Evolutionary conservation across 441 rosid genomes (phyloP).

Genomic region (Croton laevigatus): DNA sequence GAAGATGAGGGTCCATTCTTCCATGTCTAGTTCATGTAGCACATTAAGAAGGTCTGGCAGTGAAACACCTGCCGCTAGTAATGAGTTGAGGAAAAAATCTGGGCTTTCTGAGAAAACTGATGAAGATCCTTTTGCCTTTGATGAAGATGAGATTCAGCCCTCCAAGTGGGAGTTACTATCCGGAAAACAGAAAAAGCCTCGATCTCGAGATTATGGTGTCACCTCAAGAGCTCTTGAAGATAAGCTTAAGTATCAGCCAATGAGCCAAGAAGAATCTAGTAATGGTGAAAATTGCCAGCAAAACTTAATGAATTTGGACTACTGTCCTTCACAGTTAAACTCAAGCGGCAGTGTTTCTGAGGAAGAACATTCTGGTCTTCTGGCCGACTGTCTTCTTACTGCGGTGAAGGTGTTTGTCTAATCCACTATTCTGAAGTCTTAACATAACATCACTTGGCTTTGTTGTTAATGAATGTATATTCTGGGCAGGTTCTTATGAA

Average conservation of each 20-base stretch:
- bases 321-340: constrained; percentile 33
- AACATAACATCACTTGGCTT: constrained; percentile 9
- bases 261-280: constrained; percentile 48
- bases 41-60: constrained; percentile 40
- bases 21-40: constrained; percentile 49
- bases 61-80: constrained; percentile 34
- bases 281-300: constrained; percentile 30
- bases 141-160: constrained; percentile 67
- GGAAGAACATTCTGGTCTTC: constrained; percentile 54
- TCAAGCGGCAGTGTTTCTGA: constrained; percentile 38
- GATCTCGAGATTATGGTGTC: constrained; percentile 32
- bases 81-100: constrained; percentile 39
- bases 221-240: constrained; percentile 36
- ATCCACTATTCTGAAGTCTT: neutral
- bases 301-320: constrained; percentile 38
- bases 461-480: neutral
- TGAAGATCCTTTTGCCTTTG: constrained; percentile 85
- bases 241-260: constrained; percentile 33
- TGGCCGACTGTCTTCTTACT: constrained; percentile 83
- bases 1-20: constrained; percentile 49
- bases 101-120: constrained; percentile 33
- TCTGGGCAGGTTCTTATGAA: constrained; percentile 91
- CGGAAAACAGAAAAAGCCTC: constrained; percentile 47
- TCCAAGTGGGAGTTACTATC: constrained; percentile 70
- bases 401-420: constrained; percentile 66